Percentiles rank a stretch among this genome's conserved stretches.
These are phyloP conservation scores for Hamamelis virginiana DNA, from an alignment of 164 flowering plant genomes.

Conservation along the genomic window DNA sequence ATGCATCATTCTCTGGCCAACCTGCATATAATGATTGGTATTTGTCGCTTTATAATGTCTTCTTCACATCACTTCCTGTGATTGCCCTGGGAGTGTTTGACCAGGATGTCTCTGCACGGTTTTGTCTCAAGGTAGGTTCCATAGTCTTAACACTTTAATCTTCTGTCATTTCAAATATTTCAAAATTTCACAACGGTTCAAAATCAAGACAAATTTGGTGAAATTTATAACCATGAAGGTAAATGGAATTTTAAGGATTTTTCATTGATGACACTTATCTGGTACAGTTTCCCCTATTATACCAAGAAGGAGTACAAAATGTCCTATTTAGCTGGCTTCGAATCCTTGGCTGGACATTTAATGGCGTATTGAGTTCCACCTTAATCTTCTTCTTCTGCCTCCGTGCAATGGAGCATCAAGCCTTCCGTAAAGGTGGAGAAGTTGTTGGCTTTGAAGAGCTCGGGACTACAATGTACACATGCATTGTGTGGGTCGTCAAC, in stretches of 20 bases:
- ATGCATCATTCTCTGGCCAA: constrained; percentile 58
- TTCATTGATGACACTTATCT: not conserved
- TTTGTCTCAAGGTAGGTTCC: constrained; percentile 44
- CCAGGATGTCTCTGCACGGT: constrained; percentile 50
- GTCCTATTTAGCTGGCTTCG: constrained; percentile 50
- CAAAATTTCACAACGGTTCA: not conserved
- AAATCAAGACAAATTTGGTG: too few relatives aligned
- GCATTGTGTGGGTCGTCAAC: constrained; percentile 56
- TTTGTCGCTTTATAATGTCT: constrained; percentile 51
- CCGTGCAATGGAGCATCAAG: constrained; percentile 33
- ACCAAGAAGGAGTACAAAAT: constrained; percentile 62
- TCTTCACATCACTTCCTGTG: constrained; percentile 64
- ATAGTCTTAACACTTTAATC: not conserved
- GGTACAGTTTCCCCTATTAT: constrained; percentile 52
- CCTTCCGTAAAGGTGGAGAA: constrained; percentile 48
- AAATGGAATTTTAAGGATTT: not conserved
- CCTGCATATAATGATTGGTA: constrained; percentile 55
- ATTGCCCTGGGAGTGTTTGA: constrained; percentile 63
- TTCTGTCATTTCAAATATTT: not conserved
- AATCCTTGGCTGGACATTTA: constrained; percentile 49
- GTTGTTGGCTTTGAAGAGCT: constrained; percentile 44
- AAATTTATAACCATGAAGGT: too few relatives aligned
- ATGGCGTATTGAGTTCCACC: constrained; percentile 36
- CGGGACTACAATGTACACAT: constrained; percentile 51
- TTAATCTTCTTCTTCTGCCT: constrained; percentile 46